Percentiles rank a stretch among this genome's conserved stretches.
Evolutionary conservation across 1,139 yeast genomes (phyloP).

Genomic region (Sugiyamaella sp.): DNA sequence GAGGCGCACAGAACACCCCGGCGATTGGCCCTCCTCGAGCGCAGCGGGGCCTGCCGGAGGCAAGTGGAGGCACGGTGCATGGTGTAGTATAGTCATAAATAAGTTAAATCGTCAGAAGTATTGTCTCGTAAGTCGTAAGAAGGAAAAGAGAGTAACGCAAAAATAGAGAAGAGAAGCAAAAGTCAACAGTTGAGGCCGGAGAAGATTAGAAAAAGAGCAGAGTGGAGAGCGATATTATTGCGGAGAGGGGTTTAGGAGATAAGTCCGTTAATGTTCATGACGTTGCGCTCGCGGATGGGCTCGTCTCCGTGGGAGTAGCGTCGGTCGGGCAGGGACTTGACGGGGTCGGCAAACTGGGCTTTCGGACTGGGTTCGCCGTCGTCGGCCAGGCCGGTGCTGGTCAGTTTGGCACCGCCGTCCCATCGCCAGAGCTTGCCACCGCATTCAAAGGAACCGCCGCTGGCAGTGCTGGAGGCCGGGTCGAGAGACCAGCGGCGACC

Average conservation of each 20-base stretch:
- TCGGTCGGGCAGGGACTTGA: conserved; percentile 19
- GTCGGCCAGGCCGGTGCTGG: conserved; percentile 11
- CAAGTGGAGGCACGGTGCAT: too few relatives aligned
- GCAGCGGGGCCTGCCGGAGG: too few relatives aligned
- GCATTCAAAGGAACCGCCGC: conserved; percentile 44
- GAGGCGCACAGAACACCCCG: too few relatives aligned
- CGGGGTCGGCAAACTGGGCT: not conserved
- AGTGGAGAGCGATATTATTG: conserved; percentile 18
- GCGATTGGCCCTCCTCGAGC: too few relatives aligned
- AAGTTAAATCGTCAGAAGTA: conserved; percentile 1
- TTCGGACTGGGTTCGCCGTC: conserved; percentile 8
- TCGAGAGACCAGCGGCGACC: conserved; percentile 34
- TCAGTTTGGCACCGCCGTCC: conserved; percentile 44
- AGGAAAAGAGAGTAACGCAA: conserved; percentile 2
- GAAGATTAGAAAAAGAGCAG: conserved; percentile 15
- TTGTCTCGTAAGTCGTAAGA: conserved; percentile 15
- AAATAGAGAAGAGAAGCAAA: conserved; percentile 16
- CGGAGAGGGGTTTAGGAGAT: conserved; percentile 14
- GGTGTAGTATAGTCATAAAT: conserved; percentile 12
- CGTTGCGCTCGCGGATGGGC: conserved; percentile 12
- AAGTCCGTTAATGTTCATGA: conserved; percentile 23
- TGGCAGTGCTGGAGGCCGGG: conserved; percentile 15
- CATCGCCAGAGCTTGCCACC: conserved; percentile 46
- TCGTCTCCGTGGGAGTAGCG: conserved; percentile 18
- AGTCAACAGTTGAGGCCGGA: conserved; percentile 15